Base-by-base conservation (phyloP, 2,329 filamentous ascomycete genomes). In the Botrytis sinoallii region DNA sequence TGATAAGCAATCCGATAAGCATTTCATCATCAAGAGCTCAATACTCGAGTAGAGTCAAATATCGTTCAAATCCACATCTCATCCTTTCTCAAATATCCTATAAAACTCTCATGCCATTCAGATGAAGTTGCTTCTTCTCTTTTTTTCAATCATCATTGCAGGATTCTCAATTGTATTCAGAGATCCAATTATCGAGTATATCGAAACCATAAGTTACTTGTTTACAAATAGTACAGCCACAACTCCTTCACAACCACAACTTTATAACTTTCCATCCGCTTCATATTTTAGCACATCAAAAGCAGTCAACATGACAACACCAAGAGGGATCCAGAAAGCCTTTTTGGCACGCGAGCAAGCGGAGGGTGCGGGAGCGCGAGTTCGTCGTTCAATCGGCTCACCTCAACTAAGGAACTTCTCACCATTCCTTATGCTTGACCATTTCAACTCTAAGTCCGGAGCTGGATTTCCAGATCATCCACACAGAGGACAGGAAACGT, bases 341-440 rank as follows among this genome's bases (percentile, higher is more conserved):
- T 95, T 98, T 83, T 87, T 94, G 63, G 95, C 95, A 75, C 84
- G 92, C 74, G 94, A 97, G 83, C 93, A 97, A 83, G 86, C 93
- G 42, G 95, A 98, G 83, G 95, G 95, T 61, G 93, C 91, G 0
- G 95, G 96, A 73, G 95, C 95, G 8, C 88, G 90, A 75, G 95
- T 98, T 22, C 90, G 95, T 76, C 90, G 95, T 74, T 95, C 93
- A 60, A 93, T 98, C 77, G 95, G 95, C 78, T 97, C 94, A 1
- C 88, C 92, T 8, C 88, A 92, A 77, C 87, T 98, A 35, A 90
- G 91, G 80, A 94, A 97, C 85, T 92, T 98, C 83, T 93, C 91
- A 22, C 96, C 95, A 0, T 98, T 98, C 84, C 87, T 98, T 63
- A 97, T 98, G 94, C 92, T 98, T 65, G 95, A 98, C 81, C 93